Evolutionary conservation across 2,329 filamentous ascomycete species (phyloP).

Genomic region (Arthrinium puccinioides): DNA sequence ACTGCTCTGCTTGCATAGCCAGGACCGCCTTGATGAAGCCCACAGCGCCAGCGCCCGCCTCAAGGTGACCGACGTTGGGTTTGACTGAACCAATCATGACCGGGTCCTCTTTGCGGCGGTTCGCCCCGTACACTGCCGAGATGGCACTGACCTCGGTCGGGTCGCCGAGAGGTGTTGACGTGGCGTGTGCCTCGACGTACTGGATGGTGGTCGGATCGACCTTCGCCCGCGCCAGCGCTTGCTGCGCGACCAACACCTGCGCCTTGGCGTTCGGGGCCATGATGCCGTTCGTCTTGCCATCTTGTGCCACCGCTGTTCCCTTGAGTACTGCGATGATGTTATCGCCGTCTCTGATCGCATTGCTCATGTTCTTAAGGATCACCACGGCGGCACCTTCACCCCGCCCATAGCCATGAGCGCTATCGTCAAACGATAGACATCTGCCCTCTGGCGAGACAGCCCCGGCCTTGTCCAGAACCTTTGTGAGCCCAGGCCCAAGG

Average conservation of each 20-base stretch:
- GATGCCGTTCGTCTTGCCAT: constrained; percentile 25
- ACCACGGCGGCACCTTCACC: constrained; percentile 26
- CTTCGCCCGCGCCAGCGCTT: constrained; percentile 17
- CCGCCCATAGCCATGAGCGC: constrained; percentile 18
- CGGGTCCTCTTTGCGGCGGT: constrained; percentile 1
- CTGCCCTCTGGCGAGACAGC: constrained; percentile 14
- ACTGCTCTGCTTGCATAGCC: constrained; percentile 10
- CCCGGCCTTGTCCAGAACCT: constrained; percentile 11
- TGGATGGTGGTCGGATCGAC: constrained; percentile 15
- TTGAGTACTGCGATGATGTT: constrained; percentile 24
- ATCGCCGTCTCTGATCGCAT: constrained; percentile 24
- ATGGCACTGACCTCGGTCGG: constrained; percentile 24
- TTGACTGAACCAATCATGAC: constrained; percentile 21
- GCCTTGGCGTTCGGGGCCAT: constrained; percentile 22
- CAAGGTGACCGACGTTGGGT: constrained; percentile 23
- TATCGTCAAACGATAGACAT: constrained; percentile 14
- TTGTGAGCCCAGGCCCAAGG: constrained; percentile 4
- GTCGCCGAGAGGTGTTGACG: constrained; percentile 28
- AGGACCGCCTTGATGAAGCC: constrained; percentile 18
- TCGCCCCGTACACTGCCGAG: constrained; percentile 8
- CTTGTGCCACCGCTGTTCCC: constrained; percentile 21
- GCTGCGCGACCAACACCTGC: constrained; percentile 21
- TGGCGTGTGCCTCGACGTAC: constrained; percentile 29
- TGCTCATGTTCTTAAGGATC: constrained; percentile 23
- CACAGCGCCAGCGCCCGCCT: constrained; percentile 17